Evolutionary conservation across 2,329 filamentous ascomycete species (phyloP).

Genomic region (Aspergillus pseudotamarii): DNA sequence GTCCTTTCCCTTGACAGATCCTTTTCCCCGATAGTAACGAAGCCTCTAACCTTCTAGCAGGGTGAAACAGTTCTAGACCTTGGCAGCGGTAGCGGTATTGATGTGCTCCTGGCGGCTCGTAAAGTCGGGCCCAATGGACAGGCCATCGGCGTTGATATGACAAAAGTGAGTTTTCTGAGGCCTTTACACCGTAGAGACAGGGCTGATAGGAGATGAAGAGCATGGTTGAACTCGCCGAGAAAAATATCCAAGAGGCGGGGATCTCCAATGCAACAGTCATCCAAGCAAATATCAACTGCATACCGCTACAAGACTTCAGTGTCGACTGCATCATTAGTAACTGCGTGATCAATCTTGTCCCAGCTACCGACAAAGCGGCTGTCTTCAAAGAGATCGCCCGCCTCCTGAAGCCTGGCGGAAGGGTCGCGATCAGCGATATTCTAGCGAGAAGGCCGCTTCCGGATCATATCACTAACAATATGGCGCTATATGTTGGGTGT

Average conservation of each 20-base stretch:
- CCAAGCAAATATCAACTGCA: conserved; percentile 54
- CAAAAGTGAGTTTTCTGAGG: conserved; percentile 44
- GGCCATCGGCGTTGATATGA: conserved; percentile 64
- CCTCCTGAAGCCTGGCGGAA: conserved; percentile 59
- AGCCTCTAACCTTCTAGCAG: conserved; percentile 60
- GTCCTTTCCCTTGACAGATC: conserved; percentile 52
- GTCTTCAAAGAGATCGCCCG: conserved; percentile 63
- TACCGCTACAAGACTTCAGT: conserved; percentile 46
- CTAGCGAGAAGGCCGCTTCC: conserved; percentile 55
- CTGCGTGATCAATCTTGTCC: conserved; percentile 65
- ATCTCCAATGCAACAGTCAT: conserved; percentile 56
- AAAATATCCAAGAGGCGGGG: conserved; percentile 45
- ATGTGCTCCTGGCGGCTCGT: conserved; percentile 58
- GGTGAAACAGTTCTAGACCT: conserved; percentile 62
- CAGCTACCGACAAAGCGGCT: conserved; percentile 52
- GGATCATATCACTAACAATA: conserved; percentile 49
- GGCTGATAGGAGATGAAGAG: conserved; percentile 40
- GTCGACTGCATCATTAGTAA: conserved; percentile 65
- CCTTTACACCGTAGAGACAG: conserved; percentile 3
- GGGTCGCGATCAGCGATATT: conserved; percentile 64
- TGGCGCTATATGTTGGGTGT: conserved; percentile 63
- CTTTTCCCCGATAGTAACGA: conserved; percentile 52
- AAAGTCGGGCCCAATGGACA: conserved; percentile 54
- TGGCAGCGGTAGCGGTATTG: conserved; percentile 61
- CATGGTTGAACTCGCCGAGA: conserved; percentile 57